Conservation (phyloP, 176 grass and related monocot genomes). For the Alloteropsis semialata region DNA sequence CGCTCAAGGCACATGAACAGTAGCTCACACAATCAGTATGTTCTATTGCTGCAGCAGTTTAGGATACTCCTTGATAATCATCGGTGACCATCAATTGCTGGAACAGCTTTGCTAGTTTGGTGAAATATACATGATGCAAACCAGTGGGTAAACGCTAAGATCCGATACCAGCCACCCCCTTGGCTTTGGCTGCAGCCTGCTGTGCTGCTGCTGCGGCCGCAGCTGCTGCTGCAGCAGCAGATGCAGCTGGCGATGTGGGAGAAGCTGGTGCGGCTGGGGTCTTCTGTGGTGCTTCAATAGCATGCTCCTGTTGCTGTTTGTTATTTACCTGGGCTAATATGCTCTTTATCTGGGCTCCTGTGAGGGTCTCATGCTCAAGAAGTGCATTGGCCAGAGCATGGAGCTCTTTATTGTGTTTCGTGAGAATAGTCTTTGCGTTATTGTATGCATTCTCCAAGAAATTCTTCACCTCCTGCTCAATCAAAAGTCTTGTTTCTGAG, state of each 20-base stretch:
- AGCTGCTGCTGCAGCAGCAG: slow-evolving; percentile 39
- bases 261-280: slow-evolving; percentile 52
- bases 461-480: slow-evolving; percentile 85
- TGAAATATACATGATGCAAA: slow-evolving; percentile 41
- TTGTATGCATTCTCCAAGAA: slow-evolving; percentile 84
- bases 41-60: slow-evolving; percentile 30
- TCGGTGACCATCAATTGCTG: slow-evolving; percentile 15
- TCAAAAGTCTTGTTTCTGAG: slow-evolving; percentile 78
- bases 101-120: slow-evolving; percentile 33
- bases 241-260: slow-evolving; percentile 38
- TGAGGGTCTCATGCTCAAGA: slow-evolving; percentile 87
- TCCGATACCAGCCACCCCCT: slow-evolving; percentile 80
- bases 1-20: slow-evolving; percentile 13
- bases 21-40: slow-evolving; percentile 30
- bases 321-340: slow-evolving; percentile 59
- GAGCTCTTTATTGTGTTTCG: slow-evolving; percentile 75
- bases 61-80: slow-evolving; percentile 18
- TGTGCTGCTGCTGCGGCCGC: slow-evolving; percentile 60
- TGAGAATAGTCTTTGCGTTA: slow-evolving; percentile 89
- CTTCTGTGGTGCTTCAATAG: slow-evolving; percentile 56
- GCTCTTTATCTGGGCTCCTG: slow-evolving; percentile 84
- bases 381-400: slow-evolving; percentile 84
- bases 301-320: slow-evolving; percentile 58
- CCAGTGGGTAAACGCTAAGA: slow-evolving; percentile 38
- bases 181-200: slow-evolving; percentile 72